Evolutionary conservation across 148 eudicot species (phyloP).

Genomic region (Rhododendron kiyosumense): DNA sequence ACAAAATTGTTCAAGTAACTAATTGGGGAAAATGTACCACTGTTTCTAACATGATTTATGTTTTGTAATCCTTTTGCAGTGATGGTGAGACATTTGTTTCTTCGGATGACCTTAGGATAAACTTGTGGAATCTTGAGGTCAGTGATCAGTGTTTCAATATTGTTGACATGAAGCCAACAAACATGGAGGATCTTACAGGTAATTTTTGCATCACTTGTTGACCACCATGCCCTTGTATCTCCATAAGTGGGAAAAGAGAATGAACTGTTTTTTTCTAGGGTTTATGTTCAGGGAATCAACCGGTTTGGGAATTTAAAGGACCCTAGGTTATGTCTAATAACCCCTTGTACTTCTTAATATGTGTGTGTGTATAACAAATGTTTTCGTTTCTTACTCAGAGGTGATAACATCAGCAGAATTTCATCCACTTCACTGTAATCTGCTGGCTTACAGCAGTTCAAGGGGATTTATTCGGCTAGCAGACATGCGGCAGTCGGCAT

Average conservation of each 20-base stretch:
- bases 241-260: background rate
- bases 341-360: background rate
- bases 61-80: conserved; percentile 28
- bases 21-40: background rate
- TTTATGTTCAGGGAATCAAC: background rate
- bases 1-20: background rate
- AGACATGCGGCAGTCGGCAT: conserved; percentile 56
- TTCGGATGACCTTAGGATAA: conserved; percentile 51
- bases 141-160: conserved; percentile 54
- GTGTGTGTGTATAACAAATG: background rate
- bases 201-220: conserved; percentile 7
- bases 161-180: conserved; percentile 45
- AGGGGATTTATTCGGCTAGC: conserved; percentile 53
- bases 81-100: conserved; percentile 57
- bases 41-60: background rate
- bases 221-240: background rate
- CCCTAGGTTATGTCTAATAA: background rate
- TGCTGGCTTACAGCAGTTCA: conserved; percentile 55
- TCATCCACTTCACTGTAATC: conserved; percentile 52
- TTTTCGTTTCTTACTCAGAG: conserved; percentile 28
- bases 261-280: background rate
- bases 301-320: background rate
- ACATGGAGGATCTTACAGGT: conserved; percentile 63
- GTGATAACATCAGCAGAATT: conserved; percentile 60
- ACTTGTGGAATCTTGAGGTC: conserved; percentile 56